Evolutionary conservation across 371 early-diverging fungal species (phyloP).

Genomic region (Haplosporangium sp.): DNA sequence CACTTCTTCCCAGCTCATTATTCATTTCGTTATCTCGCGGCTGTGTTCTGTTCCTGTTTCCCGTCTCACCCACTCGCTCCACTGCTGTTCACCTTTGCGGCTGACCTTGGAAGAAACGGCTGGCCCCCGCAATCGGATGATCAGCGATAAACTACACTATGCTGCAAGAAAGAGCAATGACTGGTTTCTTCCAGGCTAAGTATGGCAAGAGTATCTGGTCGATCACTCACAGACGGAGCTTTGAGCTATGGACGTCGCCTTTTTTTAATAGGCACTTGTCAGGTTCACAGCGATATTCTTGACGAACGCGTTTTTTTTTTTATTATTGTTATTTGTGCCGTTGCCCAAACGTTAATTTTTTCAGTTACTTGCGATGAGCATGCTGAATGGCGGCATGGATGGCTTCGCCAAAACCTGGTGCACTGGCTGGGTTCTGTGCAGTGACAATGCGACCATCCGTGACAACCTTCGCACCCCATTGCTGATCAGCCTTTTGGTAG

Average conservation of each 20-base stretch:
- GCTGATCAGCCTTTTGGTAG: slow-evolving; percentile 54
- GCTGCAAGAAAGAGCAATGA: no score
- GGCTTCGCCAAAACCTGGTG: slow-evolving; percentile 47
- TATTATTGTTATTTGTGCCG: not conserved
- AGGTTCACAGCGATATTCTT: no score
- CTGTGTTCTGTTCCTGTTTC: not conserved
- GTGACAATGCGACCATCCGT: slow-evolving; percentile 59
- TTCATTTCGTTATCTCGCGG: not conserved
- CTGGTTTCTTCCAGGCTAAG: no score
- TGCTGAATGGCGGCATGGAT: slow-evolving; percentile 42
- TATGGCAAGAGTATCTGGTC: no score
- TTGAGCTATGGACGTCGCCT: no score
- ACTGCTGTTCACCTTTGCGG: no score
- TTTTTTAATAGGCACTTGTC: no score
- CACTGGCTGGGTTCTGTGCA: slow-evolving; percentile 59
- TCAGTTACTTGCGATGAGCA: not conserved
- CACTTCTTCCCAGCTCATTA: not conserved
- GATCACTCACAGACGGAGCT: no score
- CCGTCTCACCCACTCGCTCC: not conserved
- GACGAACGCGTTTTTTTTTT: not conserved
- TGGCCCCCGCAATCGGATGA: no score
- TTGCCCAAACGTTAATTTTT: not conserved
- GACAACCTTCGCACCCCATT: slow-evolving; percentile 57
- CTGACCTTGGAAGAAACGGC: no score
- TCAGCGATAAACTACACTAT: no score